Percentiles rank a stretch among this genome's conserved stretches.
Conservation (phyloP, 768 basidiomycete genomes). For the Suillus plorans region DNA sequence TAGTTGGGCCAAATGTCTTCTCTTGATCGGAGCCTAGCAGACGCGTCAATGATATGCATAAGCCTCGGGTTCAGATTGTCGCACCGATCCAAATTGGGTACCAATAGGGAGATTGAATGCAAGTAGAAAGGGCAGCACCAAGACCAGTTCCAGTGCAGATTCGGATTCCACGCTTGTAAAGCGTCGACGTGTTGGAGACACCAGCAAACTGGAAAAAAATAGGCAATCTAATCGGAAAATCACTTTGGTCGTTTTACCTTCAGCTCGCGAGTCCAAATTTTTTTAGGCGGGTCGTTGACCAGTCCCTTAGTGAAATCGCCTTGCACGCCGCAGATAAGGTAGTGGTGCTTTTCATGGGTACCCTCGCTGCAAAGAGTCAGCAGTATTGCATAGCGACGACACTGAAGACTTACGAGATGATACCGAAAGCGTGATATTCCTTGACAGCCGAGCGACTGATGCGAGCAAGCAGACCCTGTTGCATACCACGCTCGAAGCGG, state of each 20-base stretch:
- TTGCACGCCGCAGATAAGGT: constrained; percentile 81
- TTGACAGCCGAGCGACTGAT: constrained; percentile 70
- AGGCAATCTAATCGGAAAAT: constrained; percentile 7
- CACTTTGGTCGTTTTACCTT: constrained; percentile 48
- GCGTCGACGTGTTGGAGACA: constrained; percentile 74
- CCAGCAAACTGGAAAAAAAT: constrained; percentile 57
- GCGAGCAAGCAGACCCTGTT: constrained; percentile 74
- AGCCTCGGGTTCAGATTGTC: constrained; percentile 13
- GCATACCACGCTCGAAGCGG: constrained; percentile 81
- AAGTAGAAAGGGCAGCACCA: constrained; percentile 76
- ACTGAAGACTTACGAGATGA: constrained; percentile 56
- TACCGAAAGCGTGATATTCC: constrained; percentile 85
- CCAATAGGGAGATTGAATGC: constrained; percentile 75
- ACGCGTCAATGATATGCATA: constrained; percentile 13
- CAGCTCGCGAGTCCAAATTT: constrained; percentile 76
- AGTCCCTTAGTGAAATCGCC: constrained; percentile 77
- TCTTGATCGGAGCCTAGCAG: constrained; percentile 74
- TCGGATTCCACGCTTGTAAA: constrained; percentile 80
- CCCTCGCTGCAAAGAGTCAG: constrained; percentile 52
- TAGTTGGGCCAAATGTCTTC: constrained; percentile 84
- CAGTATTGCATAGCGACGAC: constrained; percentile 33
- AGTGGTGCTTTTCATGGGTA: constrained; percentile 71
- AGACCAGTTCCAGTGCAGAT: constrained; percentile 83
- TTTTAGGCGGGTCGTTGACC: constrained; percentile 66
- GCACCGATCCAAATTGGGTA: constrained; percentile 78